Evolutionary conservation across 305 asterid species (phyloP), one percentile per base, ranked within the genome.

Genomic region (Fraxinus nigra): DNA sequence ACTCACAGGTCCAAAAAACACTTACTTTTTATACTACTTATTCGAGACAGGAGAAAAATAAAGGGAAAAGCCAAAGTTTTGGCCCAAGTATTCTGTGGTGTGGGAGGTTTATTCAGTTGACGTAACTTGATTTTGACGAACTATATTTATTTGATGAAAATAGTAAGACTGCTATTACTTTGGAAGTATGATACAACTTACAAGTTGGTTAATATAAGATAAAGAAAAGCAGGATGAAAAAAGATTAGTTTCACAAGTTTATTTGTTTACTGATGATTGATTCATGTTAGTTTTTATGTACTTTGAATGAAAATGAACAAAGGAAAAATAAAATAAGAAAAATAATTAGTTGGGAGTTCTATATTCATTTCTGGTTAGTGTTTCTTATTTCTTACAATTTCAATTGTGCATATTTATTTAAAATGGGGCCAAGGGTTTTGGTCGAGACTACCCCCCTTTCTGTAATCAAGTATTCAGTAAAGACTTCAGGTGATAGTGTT

Each of bases 1-100:
- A 95, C 88, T 89, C 97, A 46, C 91, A 92, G 97, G 98, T 91
- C 48, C 46, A 79, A 28, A 33, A 30, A 11, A 4, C 22, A 7
- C 11, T 70, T 11, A 69, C 9, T 10, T 32, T 67, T 69, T 28
- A 14, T 28, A 30, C 22, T 4, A 69, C 4, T 69, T 69, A 69
- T 69, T 28, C 22, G 75, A 26, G n/a, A 28, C 37, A 65, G 67
- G 11, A 54, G 37, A 67, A 13, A 22, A 22, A 67, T 28, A 26
- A 67, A 67, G 75, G 37, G 75, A 32, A 67, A 67, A 13, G 20
- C 35, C 5, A 67, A 13, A 67, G 6, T 28, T 30, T 26, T 10
- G 74, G 37, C 74, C 38, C 37, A 11, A 28, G 18, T 26, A 67
- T 67, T 65, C 18, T 65, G 73, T 67, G 18, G 0, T 11, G 75